Evolutionary conservation across 306 rosid genomes (phyloP).

Genomic region (Acacia confusa): DNA sequence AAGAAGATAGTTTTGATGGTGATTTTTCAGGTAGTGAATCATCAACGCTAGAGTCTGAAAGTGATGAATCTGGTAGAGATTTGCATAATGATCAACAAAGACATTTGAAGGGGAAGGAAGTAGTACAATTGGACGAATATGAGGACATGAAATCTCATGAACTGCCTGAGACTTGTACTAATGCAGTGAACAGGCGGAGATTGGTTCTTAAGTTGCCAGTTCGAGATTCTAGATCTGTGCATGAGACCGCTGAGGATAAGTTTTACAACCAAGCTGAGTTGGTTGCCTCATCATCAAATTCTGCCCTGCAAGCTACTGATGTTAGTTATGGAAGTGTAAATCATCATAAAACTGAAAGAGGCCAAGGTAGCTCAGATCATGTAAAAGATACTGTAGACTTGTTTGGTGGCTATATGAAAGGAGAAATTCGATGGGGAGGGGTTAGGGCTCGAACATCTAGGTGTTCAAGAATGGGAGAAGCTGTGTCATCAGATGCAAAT

Average conservation of each 20-base stretch:
- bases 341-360: constrained; percentile 36
- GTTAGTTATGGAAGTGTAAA: constrained; percentile 40
- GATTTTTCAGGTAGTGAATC: constrained; percentile 88
- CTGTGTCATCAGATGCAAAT: constrained; percentile 45
- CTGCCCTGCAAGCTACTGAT: constrained; percentile 48
- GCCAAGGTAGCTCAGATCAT: constrained; percentile 38
- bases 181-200: constrained; percentile 58
- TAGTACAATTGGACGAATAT: constrained; percentile 48
- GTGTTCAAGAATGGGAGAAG: constrained; percentile 61
- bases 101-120: constrained; percentile 70
- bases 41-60: constrained; percentile 64
- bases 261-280: constrained; percentile 46
- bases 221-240: constrained; percentile 48
- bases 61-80: constrained; percentile 73
- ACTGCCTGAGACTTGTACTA: constrained; percentile 43
- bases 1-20: constrained; percentile 69
- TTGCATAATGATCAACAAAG: constrained; percentile 50
- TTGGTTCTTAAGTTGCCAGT: constrained; percentile 75
- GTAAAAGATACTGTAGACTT: constrained; percentile 41
- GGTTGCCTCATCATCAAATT: constrained; percentile 66
- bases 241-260: constrained; percentile 28
- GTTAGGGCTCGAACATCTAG: constrained; percentile 78
- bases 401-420: constrained; percentile 44
- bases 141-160: constrained; percentile 52
- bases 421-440: constrained; percentile 79